A percentile compares a stretch with the other conserved stretches of the same genome.
These are phyloP conservation scores for Alnus glutinosa DNA, from an alignment of 306 rosid species.

Conservation along the genomic window DNA sequence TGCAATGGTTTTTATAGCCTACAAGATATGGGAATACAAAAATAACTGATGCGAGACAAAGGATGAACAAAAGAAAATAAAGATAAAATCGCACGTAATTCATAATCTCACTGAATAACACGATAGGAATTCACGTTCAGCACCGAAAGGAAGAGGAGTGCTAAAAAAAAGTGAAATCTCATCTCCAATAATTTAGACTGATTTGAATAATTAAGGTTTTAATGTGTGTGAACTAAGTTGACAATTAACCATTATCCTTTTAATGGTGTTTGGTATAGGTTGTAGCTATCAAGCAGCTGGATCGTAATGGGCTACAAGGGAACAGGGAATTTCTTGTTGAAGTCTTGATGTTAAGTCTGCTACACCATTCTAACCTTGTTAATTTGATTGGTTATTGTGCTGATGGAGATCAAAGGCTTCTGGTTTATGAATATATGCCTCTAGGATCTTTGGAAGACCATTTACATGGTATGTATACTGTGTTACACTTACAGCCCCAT, in stretches of 20 bases:
- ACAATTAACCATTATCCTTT: conserved; percentile 20
- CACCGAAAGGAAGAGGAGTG: too few species aligned
- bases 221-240: conserved; percentile 22
- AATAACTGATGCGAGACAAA: too few species aligned
- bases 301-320: conserved; percentile 92
- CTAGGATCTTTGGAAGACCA: conserved; percentile 94
- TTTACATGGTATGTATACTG: conserved; percentile 60
- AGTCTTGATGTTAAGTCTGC: conserved; percentile 90
- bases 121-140: too few species aligned
- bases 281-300: conserved; percentile 93
- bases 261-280: conserved; percentile 46
- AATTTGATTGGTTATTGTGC: conserved; percentile 93
- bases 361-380: conserved; percentile 93
- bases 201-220: conserved; percentile 4
- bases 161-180: too few species aligned
- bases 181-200: too few species aligned
- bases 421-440: conserved; percentile 89
- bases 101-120: too few species aligned
- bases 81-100: too few species aligned
- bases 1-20: neutral
- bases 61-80: too few species aligned
- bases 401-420: conserved; percentile 98
- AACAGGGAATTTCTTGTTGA: conserved; percentile 93
- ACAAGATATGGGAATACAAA: conserved; percentile 6
- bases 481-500: conserved; percentile 4